These are phyloP conservation scores for Plicaturopsis crispa DNA, from an alignment of 768 basidiomycete species.

Conservation along the genomic window DNA sequence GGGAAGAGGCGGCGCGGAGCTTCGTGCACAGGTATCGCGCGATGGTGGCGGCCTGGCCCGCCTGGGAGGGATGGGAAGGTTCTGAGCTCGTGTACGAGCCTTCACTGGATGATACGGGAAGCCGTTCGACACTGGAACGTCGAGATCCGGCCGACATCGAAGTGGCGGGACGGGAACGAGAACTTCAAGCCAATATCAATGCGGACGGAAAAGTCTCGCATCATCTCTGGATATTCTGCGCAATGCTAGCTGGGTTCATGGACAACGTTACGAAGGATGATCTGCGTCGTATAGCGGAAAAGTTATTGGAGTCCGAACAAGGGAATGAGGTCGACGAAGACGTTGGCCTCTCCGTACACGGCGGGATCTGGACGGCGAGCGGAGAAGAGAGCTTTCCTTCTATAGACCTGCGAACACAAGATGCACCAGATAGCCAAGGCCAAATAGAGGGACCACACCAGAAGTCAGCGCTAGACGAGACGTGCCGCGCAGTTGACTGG, in stretches of 20 bases:
- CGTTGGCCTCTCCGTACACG: background rate
- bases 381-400: slow-evolving; percentile 5
- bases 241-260: slow-evolving; percentile 14
- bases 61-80: background rate
- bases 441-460: too few relatives aligned
- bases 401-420: too few relatives aligned
- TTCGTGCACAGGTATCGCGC: background rate
- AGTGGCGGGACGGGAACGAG: background rate
- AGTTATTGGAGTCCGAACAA: slow-evolving; percentile 8
- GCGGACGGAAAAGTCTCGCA: slow-evolving; percentile 45
- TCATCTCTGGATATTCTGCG: slow-evolving; percentile 39
- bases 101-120: background rate
- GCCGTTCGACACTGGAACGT: background rate
- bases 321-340: slow-evolving; percentile 15
- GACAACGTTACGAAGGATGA: background rate
- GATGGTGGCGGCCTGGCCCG: background rate
- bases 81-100: background rate
- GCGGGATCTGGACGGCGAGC: slow-evolving; percentile 3
- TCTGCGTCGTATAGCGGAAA: slow-evolving; percentile 9
- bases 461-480: too few relatives aligned
- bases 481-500: too few relatives aligned
- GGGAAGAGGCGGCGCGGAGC: background rate
- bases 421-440: too few relatives aligned
- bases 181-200: slow-evolving; percentile 16
- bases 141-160: background rate